Percentiles rank a stretch among this genome's conserved stretches.
phyloP scores from a whole-genome alignment of 2,329 filamentous ascomycete genomes.

The Phialocephala sp. region DNA sequence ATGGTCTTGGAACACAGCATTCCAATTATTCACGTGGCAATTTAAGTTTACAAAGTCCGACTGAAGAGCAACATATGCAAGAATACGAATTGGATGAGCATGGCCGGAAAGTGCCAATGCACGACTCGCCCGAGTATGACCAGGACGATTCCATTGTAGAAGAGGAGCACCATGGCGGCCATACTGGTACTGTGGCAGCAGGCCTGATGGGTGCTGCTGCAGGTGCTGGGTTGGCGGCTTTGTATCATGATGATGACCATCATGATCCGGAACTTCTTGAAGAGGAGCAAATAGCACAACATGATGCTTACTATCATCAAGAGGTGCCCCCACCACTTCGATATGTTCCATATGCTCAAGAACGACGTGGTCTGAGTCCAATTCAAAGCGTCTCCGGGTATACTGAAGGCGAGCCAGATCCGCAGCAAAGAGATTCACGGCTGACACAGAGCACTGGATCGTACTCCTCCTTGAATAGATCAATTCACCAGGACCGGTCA shows the following conservation, averaged over 20 bases:
- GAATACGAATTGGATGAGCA: conserved; percentile 44
- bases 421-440: conserved; percentile 61
- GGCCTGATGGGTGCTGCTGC: conserved; percentile 40
- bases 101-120: conserved; percentile 42
- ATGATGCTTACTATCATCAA: conserved; percentile 54
- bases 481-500: conserved; percentile 56
- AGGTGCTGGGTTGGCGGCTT: conserved; percentile 47
- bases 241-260: conserved; percentile 42
- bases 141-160: conserved; percentile 36
- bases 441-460: conserved; percentile 59
- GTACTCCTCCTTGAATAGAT: conserved; percentile 67
- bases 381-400: conserved; percentile 93
- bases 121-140: conserved; percentile 32
- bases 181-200: conserved; percentile 35
- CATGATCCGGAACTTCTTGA: conserved; percentile 39
- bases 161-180: conserved; percentile 42
- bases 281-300: conserved; percentile 34
- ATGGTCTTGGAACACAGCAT: conserved; percentile 70
- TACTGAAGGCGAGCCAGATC: conserved; percentile 68
- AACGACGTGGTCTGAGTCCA: conserved; percentile 78
- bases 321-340: conserved; percentile 68
- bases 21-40: conserved; percentile 51
- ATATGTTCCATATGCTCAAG: conserved; percentile 71
- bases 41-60: conserved; percentile 51
- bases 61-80: conserved; percentile 51